A percentile compares a stretch with the other conserved stretches of the same genome.
Conservation (phyloP, 768 basidiomycete species). For the Boletus coccyginus region DNA sequence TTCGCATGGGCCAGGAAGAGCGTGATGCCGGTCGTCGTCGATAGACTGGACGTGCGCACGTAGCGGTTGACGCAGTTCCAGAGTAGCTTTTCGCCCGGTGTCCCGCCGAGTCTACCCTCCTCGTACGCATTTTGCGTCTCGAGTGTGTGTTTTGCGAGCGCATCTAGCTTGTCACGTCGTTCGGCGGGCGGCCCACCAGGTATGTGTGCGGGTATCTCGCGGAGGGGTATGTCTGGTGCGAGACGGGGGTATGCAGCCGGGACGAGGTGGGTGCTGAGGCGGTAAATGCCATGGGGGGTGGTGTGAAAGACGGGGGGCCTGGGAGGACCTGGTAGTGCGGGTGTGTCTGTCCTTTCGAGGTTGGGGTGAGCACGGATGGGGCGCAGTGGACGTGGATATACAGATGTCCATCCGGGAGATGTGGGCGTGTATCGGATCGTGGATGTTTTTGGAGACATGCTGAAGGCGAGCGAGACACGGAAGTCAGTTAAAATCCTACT, state of each 20-base stretch:
- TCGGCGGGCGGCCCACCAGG: neutral
- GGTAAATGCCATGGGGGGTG: slow-evolving; percentile 14
- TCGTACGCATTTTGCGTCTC: slow-evolving; percentile 13
- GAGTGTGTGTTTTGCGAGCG: slow-evolving; percentile 19
- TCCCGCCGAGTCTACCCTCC: slow-evolving; percentile 11
- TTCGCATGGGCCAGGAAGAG: slow-evolving; percentile 82
- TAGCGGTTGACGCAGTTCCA: slow-evolving; percentile 79
- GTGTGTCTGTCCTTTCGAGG: slow-evolving; percentile 2
- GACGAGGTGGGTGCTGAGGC: slow-evolving; percentile 29
- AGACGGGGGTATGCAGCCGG: slow-evolving; percentile 29
- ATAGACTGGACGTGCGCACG: slow-evolving; percentile 25
- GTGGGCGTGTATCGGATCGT: slow-evolving; percentile 21
- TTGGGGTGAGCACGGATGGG: slow-evolving; percentile 13
- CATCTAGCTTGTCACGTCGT: slow-evolving; percentile 9
- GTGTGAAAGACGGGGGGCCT: slow-evolving; percentile 21
- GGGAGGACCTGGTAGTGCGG: slow-evolving; percentile 20
- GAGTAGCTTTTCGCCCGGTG: slow-evolving; percentile 34
- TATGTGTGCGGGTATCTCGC: slow-evolving; percentile 14
- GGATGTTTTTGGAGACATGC: slow-evolving; percentile 2
- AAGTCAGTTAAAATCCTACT: too few species aligned
- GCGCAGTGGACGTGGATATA: slow-evolving; percentile 22
- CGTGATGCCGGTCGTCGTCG: slow-evolving; percentile 41
- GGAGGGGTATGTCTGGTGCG: slow-evolving; percentile 22
- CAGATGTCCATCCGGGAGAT: slow-evolving; percentile 14
- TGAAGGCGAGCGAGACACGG: too few species aligned